Percentiles rank a stretch among this genome's conserved stretches.
phyloP scores from a whole-genome alignment of 1,139 yeast species.

The Kodamaea anthophila region DNA sequence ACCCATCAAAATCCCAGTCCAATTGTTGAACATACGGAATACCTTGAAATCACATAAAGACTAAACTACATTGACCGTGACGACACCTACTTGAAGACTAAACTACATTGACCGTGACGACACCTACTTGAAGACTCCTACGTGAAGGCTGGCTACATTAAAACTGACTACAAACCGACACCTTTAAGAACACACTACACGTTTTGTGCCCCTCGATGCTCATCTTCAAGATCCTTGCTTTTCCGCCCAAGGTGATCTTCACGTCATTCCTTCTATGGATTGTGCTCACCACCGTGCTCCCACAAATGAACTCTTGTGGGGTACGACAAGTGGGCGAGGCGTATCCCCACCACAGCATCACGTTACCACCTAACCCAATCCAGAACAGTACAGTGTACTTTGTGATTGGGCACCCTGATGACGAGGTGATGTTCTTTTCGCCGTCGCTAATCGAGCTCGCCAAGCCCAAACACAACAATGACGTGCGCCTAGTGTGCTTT shows the following conservation, averaged over 20 bases:
- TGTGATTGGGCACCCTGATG: slow-evolving; percentile 94
- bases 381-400: slow-evolving; percentile 36
- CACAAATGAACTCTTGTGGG: slow-evolving; percentile 33
- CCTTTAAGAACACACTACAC: slow-evolving; percentile 1
- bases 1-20: neutral
- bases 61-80: too few relatives aligned
- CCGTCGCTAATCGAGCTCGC: slow-evolving; percentile 62
- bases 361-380: slow-evolving; percentile 31
- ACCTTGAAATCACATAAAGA: neutral
- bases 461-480: slow-evolving; percentile 44
- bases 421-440: slow-evolving; percentile 95
- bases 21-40: neutral
- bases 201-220: slow-evolving; percentile 11
- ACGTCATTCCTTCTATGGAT: slow-evolving; percentile 34
- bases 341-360: slow-evolving; percentile 36
- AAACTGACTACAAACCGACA: slow-evolving; percentile 1
- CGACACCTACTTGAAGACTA: too few relatives aligned
- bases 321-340: slow-evolving; percentile 16
- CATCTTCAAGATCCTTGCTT: slow-evolving; percentile 14
- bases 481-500: slow-evolving; percentile 59
- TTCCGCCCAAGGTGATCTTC: slow-evolving; percentile 12
- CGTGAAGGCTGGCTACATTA: too few relatives aligned
- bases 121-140: too few relatives aligned
- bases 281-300: slow-evolving; percentile 33
- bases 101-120: too few relatives aligned